Base-by-base conservation (phyloP, 192 early-diverging fungal genomes). In the Nowakowskiella sp. region DNA sequence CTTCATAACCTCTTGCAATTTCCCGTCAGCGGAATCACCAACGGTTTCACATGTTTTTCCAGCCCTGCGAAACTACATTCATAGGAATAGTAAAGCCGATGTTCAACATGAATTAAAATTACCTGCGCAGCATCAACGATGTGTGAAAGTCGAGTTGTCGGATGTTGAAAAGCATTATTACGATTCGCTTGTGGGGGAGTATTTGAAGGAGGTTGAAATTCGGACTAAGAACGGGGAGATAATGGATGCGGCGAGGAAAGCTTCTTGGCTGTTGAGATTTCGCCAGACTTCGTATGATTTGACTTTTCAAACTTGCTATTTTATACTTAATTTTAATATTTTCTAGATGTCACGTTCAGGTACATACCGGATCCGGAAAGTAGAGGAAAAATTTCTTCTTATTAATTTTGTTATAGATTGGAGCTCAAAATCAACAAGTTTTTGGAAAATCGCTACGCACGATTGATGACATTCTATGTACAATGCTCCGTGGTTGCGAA, bases 151-250 rank as follows among this genome's bases (percentile, higher is more conserved):
- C 4, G 52, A 58, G 4, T 80, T 84, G 49, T 63, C 71, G 6
- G 52, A 61, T 0, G 65, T 86, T 43, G 82, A 86, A 51, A 59
- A 67, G 36, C 53, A 63, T 26, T 85, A 80, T 47, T 86, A 86
- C 47, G 61, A 68, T 9, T 72, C 84, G 24, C 53, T 78, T 21
- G 63, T 58, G 53, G 67, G 68, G 21, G 51, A 62, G 23, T 76
- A 74, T 45, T 45, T 71, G 46, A 43, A 53, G 9, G 75, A 78
- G 1, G 55, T 71, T 24, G 32, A 68, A 26, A 26, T 66, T 24
- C 10, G 32, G 34, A 19, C 21, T 24, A 47, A 1, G 10, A 46
- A 53, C 31, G 62, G 5, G 44, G 47, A 57, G 10, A 51, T 57
- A 51, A 10, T 44, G 6, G 53, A 47, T 31, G 44, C 48, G 8